Percentiles rank a stretch among this genome's conserved stretches.
Conservation (phyloP, 192 early-diverging fungal species). For the Umbelopsis sp. region DNA sequence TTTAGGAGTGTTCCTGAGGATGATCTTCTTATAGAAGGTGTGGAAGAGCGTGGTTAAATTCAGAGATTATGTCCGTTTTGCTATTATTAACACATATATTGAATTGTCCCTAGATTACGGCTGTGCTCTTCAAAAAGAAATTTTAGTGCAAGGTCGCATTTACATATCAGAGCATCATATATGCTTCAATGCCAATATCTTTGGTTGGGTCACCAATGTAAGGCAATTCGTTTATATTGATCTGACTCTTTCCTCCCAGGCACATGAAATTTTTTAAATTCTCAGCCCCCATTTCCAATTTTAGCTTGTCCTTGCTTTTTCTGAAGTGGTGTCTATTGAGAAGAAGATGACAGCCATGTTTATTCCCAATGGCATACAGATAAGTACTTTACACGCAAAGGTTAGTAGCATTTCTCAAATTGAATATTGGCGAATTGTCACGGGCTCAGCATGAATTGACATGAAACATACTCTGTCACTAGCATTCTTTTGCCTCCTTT, state of each 20-base stretch:
- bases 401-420: conserved; percentile 16
- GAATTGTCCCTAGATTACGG: conserved; percentile 61
- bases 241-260: conserved; percentile 1
- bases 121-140: conserved; percentile 88
- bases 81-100: background rate
- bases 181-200: conserved; percentile 88
- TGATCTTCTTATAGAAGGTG: conserved; percentile 62
- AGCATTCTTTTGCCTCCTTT: conserved; percentile 86
- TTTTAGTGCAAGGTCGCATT: conserved; percentile 81
- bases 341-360: conserved; percentile 84
- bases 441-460: background rate
- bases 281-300: background rate
- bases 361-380: conserved; percentile 86
- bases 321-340: conserved; percentile 81
- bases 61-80: background rate
- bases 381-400: conserved; percentile 69
- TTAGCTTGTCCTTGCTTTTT: conserved; percentile 70
- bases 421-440: background rate
- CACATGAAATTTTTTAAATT: conserved; percentile 12
- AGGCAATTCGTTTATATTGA: conserved; percentile 11
- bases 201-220: conserved; percentile 86
- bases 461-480: background rate
- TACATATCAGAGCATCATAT: conserved; percentile 81
- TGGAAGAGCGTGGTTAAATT: background rate
- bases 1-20: conserved; percentile 59